Base-by-base conservation (phyloP, 1,284 basidiomycete species). In the Pseudomicrostroma phylloplanum region DNA sequence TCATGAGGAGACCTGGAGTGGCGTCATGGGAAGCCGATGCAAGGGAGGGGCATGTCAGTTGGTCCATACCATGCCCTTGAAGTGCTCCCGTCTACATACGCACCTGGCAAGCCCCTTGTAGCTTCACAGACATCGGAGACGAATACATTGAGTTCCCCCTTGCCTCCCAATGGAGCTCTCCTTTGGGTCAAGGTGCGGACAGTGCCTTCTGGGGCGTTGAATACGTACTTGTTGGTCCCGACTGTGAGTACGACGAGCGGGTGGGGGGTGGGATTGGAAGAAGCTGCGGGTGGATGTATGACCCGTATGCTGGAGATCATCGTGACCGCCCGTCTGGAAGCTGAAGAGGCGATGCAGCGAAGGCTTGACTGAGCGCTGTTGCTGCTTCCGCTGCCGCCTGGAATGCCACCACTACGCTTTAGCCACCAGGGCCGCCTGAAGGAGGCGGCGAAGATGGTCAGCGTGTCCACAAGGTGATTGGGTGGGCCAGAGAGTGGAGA, bases 161-260 rank as follows among this genome's bases (percentile, higher is more conserved):
- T 43, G 39, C 41, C 82, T 61, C 85, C 86, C 71, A 83, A 85
- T 83, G 88, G 86, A 53, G 17, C 54, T 26, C 85, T 85, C 67
- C 86, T 86, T 80, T 92, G 88, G 7, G 87, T 80, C 70, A 88
- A 88, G 0, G 87, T 81, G 40, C 92, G 82, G 57, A 87, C 87
- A 0, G 88, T 87, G 60, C 88, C 89, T 77, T 94, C 91, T 6
- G 89, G 87, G 1, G 83, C 86, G 79, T 93, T 92, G 83, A 94
- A 91, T 57, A 92, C 82, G 71, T 92, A 93, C 72, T 89, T 88
- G 7, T 84, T 86, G 56, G 85, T 83, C 71, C 90, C 88, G 73
- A 91, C 90, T 6, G 85, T 83, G 62, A 92, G 80, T 64, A 89
- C 80, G 30, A 93, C 80, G 2, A 87, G 84, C 0, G 91, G 86